Evolutionary conservation across 2,329 filamentous ascomycete genomes (phyloP).

Genomic region (Tolypocladium sp.): DNA sequence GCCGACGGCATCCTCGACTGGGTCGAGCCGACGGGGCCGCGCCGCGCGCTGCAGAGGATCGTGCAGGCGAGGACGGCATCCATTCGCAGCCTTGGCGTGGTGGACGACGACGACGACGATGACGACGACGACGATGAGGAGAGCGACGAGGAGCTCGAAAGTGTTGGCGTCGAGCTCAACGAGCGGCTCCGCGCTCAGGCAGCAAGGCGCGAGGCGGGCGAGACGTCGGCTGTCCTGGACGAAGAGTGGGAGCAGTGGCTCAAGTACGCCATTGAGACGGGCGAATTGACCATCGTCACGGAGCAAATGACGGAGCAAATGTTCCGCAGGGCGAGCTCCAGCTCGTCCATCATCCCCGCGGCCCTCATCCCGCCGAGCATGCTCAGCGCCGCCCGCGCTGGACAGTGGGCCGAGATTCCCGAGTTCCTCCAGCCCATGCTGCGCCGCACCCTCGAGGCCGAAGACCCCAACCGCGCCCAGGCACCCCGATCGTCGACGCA

Average conservation of each 20-base stretch:
- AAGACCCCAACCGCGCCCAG: slow-evolving; percentile 12
- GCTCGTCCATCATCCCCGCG: slow-evolving; percentile 16
- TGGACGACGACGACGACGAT: slow-evolving; percentile 21
- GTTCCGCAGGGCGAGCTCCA: slow-evolving; percentile 17
- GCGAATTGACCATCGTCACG: slow-evolving; percentile 40
- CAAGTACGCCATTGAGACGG: slow-evolving; percentile 59
- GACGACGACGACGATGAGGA: slow-evolving; percentile 35
- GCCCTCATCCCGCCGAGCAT: slow-evolving; percentile 41
- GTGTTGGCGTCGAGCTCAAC: slow-evolving; percentile 54
- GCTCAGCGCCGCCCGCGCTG: slow-evolving; percentile 44
- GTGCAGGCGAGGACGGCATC: slow-evolving; percentile 2
- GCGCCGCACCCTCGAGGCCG: slow-evolving; percentile 34
- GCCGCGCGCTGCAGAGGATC: slow-evolving; percentile 6
- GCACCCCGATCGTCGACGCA: not conserved
- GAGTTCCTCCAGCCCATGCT: slow-evolving; percentile 45
- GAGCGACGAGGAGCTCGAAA: slow-evolving; percentile 40
- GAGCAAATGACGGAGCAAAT: slow-evolving; percentile 30
- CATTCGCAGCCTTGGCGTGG: slow-evolving; percentile 7
- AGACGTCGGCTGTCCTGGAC: slow-evolving; percentile 50
- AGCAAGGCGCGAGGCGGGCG: slow-evolving; percentile 52
- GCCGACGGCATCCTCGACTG: slow-evolving; percentile 58
- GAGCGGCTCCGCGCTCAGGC: slow-evolving; percentile 56
- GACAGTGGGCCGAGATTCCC: slow-evolving; percentile 49
- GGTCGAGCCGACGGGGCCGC: slow-evolving; percentile 18
- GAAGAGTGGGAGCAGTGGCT: slow-evolving; percentile 69